Conservation (phyloP, 108 stramenopile genomes). For the Hondaea fermentalgiana region DNA sequence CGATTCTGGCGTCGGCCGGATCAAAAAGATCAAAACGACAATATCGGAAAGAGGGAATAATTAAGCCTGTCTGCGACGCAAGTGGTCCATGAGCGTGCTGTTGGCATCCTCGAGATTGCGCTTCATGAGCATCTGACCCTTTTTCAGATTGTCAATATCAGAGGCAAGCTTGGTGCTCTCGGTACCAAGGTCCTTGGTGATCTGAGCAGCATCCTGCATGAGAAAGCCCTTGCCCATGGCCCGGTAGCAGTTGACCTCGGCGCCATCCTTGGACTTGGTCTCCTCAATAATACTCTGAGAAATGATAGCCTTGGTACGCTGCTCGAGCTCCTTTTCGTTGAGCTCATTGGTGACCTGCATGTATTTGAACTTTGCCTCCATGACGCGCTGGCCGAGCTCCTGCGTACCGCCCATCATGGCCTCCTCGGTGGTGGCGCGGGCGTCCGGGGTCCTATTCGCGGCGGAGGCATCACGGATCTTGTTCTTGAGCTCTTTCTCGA, state of each 20-base stretch:
- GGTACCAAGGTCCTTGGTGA: background rate
- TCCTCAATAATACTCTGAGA: background rate
- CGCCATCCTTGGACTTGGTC: background rate
- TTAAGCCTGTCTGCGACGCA: background rate
- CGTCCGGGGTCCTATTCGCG: no score
- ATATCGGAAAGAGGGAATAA: no score
- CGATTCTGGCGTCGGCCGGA: no score
- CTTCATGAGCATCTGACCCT: conserved; percentile 9
- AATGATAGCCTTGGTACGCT: background rate
- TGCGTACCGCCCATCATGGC: background rate
- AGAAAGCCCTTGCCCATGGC: background rate
- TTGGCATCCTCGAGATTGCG: background rate
- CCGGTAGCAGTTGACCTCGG: background rate
- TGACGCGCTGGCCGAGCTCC: background rate
- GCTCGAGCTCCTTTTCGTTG: background rate
- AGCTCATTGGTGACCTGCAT: background rate
- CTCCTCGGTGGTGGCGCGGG: background rate
- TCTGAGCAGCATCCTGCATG: background rate
- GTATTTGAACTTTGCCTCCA: background rate
- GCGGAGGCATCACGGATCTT: background rate
- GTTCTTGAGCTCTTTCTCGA: conserved; percentile 2
- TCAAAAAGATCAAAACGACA: no score
- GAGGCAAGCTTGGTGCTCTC: background rate
- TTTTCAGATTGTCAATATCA: background rate
- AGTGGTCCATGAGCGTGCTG: background rate